Evolutionary conservation across 495 filamentous ascomycete genomes (phyloP), one percentile per base, ranked within the genome.

Genomic region (Rhizodiscina lignyota): DNA sequence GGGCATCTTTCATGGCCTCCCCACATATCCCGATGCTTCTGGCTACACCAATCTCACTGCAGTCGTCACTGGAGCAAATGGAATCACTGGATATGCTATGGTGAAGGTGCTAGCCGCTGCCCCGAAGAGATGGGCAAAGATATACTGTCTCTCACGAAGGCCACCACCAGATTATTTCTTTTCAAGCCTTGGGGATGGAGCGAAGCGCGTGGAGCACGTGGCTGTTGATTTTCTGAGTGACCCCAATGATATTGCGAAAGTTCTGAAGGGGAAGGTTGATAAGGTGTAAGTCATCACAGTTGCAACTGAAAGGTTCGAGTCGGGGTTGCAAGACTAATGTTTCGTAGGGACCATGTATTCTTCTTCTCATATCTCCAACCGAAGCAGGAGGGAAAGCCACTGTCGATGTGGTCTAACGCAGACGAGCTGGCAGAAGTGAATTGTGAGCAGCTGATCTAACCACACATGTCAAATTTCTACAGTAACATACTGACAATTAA

Each of bases 351-450:
- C 42, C 58, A 70, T 42, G 53, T 70, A 12, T 71, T 70, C 51
- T 73, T 68, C 54, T 63, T 61, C 28, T 54, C 61, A 2, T 73
- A 73, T 49, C 51, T 67, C 31, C 66, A 73, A 40, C 54, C 59
- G 1, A 29, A 51, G 8, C 56, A 52, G 3, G 54, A 59, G 18
- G n/a, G 42, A 51, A 22, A 52, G 59, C 2, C 33, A 43, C 10
- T 45, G n/a, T n/a, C 49, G 21, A 50, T 66, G 20, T 68, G 59
- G 64, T 55, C 52, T 36, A 53, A 63, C 37, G 54, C 53, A 2
- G 57, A 68, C 38, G 59, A 59, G 34, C 45, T 64, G 49, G 50
- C 54, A 18, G 42, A 35, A 18, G 44, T 61, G 12, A 68, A 69
- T 40, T 46, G 52, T 54, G 36, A 44, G 40, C 31, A 8, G 8